Evolutionary conservation across 345 rosid genomes (phyloP), one percentile per base, ranked within the genome.

Genomic region (Populus deltoides): DNA sequence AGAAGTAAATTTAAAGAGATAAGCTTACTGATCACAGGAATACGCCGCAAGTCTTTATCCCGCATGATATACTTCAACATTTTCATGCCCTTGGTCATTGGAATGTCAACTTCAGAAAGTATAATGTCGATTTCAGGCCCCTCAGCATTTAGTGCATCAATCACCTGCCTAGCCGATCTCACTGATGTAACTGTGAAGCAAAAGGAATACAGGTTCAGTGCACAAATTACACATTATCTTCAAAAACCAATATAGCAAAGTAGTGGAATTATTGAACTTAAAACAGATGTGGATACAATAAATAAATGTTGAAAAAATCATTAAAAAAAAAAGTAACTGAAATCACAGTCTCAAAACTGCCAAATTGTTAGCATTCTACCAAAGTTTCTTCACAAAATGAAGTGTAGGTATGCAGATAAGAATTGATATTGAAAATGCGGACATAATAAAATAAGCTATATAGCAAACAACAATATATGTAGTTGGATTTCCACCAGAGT

Each of bases 61-160:
- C 93, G 89, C 7, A 88, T 86, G 71, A 96, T 92, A 84, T 96
- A 93, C 87, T 93, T 96, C 77, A 96, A 83, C 97, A 93, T 86
- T 89, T 96, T 96, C 92, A 91, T 86, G 87, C 99, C 99, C 84
- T 96, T 96, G 63, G 84, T 82, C 97, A 93, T 90, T 77, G 97
- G 99, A 75, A 96, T 93, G 88, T 96, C 97, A 78, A 96, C 94
- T 86, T 96, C 99, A 31, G 99, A 89, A 69, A 96, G 94, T 77
- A 96, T 92, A 45, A 96, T 88, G 88, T 96, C 99, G 66, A 96
- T 93, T 76, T 92, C 95, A 79, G 97, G 88, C 66, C 98, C 99
- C 83, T 96, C 98, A 7, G 97, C 99, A 85, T 93, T 96, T 75
- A 96, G 80, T 73, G 97, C 97, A 88, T 92, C 96, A 81, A 96